Base-by-base conservation (phyloP, 495 filamentous ascomycete species). In the Lichina pygmaea region DNA sequence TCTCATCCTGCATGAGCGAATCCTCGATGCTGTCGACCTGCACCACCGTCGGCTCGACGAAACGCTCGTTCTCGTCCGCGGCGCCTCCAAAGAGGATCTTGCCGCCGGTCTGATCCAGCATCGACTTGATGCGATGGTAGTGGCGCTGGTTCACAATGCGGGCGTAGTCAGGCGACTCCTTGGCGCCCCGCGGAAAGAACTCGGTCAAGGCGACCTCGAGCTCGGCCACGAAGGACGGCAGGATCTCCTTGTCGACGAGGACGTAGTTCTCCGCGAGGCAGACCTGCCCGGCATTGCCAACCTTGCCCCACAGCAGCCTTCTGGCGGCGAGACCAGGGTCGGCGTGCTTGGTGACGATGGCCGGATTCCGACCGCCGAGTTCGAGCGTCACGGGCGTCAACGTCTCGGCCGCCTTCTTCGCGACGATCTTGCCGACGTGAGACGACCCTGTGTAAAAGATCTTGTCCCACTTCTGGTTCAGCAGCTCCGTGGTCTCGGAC, bases 381-480 rank as follows among this genome's bases (percentile, higher is more conserved):
- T 95, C 89, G 46, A 94, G 70, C 34, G 72, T 67, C 16, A 92
- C 78, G 0, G 89, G 89, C 6, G 89, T 95, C 45, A 95, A 64
- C 37, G 82, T 77, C 58, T 89, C 81, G 37, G 89, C 86, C 6
- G 89, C 89, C 50, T 89, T 89, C 62, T 84, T 81, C 17, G 84
- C 73, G 51, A 97, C 74, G 60, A 95, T 86, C 42, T 67, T 80
- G 44, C 81, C 89, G 36, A 94, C 86, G 34, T 54, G 62, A 9
- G 66, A 62, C 50, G 69, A 71, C 41, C 89, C 89, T 12, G 89
- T 97, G 64, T 92, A 97, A 64, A 91, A 86, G 52, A 97, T 86
- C 67, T 93, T 93, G 60, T 91, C 86, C 83, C 85, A 97, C 53
- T 84, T 84, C 60, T 85, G 71, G 44, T 84, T 71, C 10, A 97